A percentile compares a stretch with the other conserved stretches of the same genome.
These are phyloP conservation scores for Knoxia roxburghii DNA, from an alignment of 257 asterid species.

Conservation along the genomic window DNA sequence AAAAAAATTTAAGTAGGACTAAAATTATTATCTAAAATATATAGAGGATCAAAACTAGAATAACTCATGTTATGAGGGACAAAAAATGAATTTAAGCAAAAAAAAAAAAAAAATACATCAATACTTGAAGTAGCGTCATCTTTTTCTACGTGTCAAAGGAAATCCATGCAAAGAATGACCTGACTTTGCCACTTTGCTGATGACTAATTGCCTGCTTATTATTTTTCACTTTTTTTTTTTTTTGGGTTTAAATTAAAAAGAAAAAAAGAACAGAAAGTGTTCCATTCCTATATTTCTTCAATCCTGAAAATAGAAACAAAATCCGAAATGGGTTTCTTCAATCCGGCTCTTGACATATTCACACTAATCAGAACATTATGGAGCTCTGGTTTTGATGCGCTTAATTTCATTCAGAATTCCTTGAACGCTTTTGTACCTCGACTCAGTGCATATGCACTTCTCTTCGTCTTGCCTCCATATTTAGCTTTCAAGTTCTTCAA, in stretches of 20 bases:
- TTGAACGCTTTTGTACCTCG: conserved; percentile 40
- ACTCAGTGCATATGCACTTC: conserved; percentile 25
- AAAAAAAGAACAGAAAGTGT: no score
- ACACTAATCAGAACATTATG: not conserved
- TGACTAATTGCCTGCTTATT: no score
- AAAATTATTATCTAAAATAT: no score
- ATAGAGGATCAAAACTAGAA: no score
- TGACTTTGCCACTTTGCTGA: not conserved
- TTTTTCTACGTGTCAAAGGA: not conserved
- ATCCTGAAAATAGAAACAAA: no score
- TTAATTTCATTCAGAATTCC: conserved; percentile 37
- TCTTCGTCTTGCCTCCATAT: conserved; percentile 37
- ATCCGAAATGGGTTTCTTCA: conserved; percentile 7
- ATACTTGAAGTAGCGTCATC: not conserved
- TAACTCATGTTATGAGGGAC: no score
- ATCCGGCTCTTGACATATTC: not conserved
- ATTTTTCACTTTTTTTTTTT: no score
- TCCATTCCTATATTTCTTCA: no score
- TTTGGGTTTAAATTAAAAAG: no score
- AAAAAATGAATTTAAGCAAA: no score
- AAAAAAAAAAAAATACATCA: no score
- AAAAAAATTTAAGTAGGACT: no score
- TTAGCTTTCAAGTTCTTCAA: conserved; percentile 29
- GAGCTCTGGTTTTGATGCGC: conserved; percentile 11
- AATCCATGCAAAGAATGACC: conserved; percentile 1